phyloP scores from a whole-genome alignment of 768 basidiomycete genomes.

The Hygrophorus pudorinus region DNA sequence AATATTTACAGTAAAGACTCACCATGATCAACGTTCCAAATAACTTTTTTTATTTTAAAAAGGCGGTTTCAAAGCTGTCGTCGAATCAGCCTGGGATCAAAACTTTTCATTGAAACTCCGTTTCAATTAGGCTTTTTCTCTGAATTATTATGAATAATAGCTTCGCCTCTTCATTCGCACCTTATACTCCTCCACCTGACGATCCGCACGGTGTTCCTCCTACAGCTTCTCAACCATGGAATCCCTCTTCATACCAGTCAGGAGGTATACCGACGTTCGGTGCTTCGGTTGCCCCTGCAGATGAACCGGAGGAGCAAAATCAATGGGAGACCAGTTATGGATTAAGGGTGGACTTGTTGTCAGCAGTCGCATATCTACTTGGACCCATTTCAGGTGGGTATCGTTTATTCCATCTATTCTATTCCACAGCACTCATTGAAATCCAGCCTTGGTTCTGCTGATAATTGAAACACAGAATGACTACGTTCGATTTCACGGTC shows the following conservation, averaged over 20 bases:
- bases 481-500: constrained; percentile 71
- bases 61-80: no score
- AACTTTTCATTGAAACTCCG: not conserved
- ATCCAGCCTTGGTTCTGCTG: constrained; percentile 49
- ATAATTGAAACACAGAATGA: constrained; percentile 73
- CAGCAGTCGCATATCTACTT: constrained; percentile 53
- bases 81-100: no score
- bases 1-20: not conserved
- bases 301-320: constrained; percentile 36
- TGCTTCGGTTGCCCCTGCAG: constrained; percentile 28
- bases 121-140: constrained; percentile 21
- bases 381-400: constrained; percentile 64
- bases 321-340: constrained; percentile 66
- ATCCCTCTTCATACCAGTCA: constrained; percentile 59
- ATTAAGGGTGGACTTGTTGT: constrained; percentile 56
- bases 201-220: constrained; percentile 25
- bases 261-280: constrained; percentile 53
- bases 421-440: constrained; percentile 1
- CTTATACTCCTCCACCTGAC: constrained; percentile 55
- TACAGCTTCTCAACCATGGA: constrained; percentile 38
- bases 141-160: constrained; percentile 16
- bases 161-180: constrained; percentile 46
- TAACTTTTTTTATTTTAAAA: no score
- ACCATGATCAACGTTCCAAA: constrained; percentile 3
- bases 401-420: not conserved